Conservation (phyloP, 208 protist species). For the Trypanosoma platydactyli region DNA sequence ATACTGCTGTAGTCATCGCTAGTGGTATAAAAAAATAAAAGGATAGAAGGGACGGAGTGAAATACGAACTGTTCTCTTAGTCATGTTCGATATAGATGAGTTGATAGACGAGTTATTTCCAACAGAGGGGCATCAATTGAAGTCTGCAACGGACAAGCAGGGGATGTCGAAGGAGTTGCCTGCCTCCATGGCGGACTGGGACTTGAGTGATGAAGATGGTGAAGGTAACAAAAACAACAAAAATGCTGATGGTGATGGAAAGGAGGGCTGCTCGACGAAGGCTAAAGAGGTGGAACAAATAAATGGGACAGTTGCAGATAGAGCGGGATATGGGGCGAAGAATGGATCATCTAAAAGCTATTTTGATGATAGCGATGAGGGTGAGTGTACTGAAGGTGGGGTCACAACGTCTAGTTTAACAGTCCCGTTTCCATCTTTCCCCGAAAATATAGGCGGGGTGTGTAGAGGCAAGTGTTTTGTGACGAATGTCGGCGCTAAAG, state of each 20-base stretch:
- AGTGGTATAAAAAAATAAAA: no score
- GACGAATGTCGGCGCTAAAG: constrained; percentile 45
- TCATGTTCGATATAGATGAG: constrained; percentile 55
- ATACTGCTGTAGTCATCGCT: no score
- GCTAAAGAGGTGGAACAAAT: neutral
- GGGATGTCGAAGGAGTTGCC: neutral
- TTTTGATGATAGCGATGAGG: constrained; percentile 62
- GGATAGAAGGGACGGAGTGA: no score
- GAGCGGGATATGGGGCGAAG: neutral
- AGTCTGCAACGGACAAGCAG: neutral
- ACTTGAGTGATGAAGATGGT: constrained; percentile 14
- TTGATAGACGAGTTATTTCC: constrained; percentile 83
- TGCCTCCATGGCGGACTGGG: constrained; percentile 25
- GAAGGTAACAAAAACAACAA: neutral
- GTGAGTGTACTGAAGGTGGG: neutral
- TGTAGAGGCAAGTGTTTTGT: constrained; percentile 65
- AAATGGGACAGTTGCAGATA: neutral
- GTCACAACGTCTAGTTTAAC: constrained; percentile 23
- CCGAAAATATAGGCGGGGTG: constrained; percentile 21
- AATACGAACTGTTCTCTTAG: neutral
- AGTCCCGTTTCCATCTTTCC: constrained; percentile 64
- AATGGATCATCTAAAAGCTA: constrained; percentile 16
- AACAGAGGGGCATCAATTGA: neutral
- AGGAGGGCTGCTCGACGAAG: neutral
- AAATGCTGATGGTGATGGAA: neutral